Conservation (phyloP, 2,329 filamentous ascomycete species). For the Bimuria novae-zelandiae region DNA sequence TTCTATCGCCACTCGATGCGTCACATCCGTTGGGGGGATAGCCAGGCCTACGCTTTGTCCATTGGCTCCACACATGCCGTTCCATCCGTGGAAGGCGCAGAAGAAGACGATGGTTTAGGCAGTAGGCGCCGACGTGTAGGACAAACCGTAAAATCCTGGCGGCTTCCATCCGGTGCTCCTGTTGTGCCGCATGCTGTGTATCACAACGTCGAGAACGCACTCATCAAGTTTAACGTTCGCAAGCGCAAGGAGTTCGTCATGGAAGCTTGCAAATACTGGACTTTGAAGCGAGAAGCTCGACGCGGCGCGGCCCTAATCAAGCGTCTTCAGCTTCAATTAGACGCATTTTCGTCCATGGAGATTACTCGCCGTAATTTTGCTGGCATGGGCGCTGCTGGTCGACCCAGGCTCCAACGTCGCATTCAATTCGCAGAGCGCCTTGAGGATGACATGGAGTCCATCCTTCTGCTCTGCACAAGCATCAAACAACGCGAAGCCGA, state of each 20-base stretch:
- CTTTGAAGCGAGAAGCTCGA: slow-evolving; percentile 89
- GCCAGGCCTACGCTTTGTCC: slow-evolving; percentile 78
- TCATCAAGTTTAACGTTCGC: slow-evolving; percentile 80
- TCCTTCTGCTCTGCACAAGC: slow-evolving; percentile 71
- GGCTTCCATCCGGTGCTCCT: slow-evolving; percentile 89
- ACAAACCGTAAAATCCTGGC: slow-evolving; percentile 74
- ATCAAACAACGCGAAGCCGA: slow-evolving; percentile 75
- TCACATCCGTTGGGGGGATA: slow-evolving; percentile 89
- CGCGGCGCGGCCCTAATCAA: slow-evolving; percentile 91
- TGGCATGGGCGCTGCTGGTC: slow-evolving; percentile 87
- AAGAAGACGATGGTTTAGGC: slow-evolving; percentile 57
- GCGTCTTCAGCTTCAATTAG: slow-evolving; percentile 89
- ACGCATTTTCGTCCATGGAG: slow-evolving; percentile 97
- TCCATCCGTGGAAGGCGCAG: slow-evolving; percentile 57
- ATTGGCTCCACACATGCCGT: slow-evolving; percentile 70
- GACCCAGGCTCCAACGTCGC: slow-evolving; percentile 74
- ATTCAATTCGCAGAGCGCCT: slow-evolving; percentile 86
- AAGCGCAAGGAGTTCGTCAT: slow-evolving; percentile 92
- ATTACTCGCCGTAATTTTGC: slow-evolving; percentile 93
- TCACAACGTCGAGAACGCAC: slow-evolving; percentile 79
- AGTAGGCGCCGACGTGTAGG: slow-evolving; percentile 63
- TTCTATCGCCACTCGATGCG: slow-evolving; percentile 92
- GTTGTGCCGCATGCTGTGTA: slow-evolving; percentile 90
- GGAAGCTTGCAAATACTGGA: slow-evolving; percentile 97
- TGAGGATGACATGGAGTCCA: slow-evolving; percentile 74